phyloP scores from a whole-genome alignment of 2,329 filamentous ascomycete genomes.

The Xylaria sp. region DNA sequence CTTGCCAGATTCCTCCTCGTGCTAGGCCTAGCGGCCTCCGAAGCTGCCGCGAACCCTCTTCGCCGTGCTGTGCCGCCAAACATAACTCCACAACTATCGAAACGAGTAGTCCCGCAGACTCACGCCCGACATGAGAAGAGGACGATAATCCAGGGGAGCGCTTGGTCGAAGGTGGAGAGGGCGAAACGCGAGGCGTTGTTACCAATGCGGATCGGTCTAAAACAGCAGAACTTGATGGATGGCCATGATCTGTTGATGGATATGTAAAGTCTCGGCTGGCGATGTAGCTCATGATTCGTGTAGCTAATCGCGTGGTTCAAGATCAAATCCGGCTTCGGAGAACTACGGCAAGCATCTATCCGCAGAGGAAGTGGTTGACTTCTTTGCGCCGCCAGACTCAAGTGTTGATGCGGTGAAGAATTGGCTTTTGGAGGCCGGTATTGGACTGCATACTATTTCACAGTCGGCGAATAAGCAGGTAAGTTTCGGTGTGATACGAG shows the following conservation, averaged over 20 bases:
- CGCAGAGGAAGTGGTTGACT: slow-evolving; percentile 50
- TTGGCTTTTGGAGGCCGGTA: slow-evolving; percentile 52
- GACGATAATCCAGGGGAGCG: slow-evolving; percentile 34
- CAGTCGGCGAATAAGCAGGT: slow-evolving; percentile 47
- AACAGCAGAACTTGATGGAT: slow-evolving; percentile 41
- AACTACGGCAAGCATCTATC: slow-evolving; percentile 55
- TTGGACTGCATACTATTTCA: slow-evolving; percentile 46
- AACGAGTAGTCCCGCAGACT: slow-evolving; percentile 39
- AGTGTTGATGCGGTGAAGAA: slow-evolving; percentile 50
- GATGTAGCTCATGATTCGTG: not conserved
- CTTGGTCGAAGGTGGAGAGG: slow-evolving; percentile 41
- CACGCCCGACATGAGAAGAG: slow-evolving; percentile 43
- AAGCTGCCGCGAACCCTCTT: slow-evolving; percentile 38
- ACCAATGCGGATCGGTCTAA: slow-evolving; percentile 45
- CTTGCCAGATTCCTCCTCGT: slow-evolving; percentile 33
- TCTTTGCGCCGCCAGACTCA: slow-evolving; percentile 51
- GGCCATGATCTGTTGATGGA: slow-evolving; percentile 45
- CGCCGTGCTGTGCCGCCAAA: slow-evolving; percentile 10
- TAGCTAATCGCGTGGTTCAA: slow-evolving; percentile 33
- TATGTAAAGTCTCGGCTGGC: slow-evolving; percentile 36
- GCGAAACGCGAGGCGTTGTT: slow-evolving; percentile 39
- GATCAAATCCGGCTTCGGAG: slow-evolving; percentile 49
- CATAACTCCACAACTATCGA: slow-evolving; percentile 18
- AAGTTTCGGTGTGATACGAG: not conserved
- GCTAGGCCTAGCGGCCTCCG: slow-evolving; percentile 29